phyloP scores from a whole-genome alignment of 2,329 filamentous ascomycete species.

The Alternaria triticina region DNA sequence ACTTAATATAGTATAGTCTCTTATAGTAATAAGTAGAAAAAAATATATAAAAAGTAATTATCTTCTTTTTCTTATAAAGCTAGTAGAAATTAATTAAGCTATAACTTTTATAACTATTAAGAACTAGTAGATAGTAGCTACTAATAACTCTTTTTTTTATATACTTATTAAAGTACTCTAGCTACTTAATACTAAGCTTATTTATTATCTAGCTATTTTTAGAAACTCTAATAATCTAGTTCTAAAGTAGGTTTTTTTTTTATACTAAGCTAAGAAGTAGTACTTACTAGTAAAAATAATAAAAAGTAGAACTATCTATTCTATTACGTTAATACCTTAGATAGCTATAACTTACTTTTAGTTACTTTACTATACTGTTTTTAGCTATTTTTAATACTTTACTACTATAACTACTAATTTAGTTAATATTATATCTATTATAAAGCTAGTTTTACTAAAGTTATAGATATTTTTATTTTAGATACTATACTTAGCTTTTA shows the following conservation, averaged over 20 bases:
- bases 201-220: background rate
- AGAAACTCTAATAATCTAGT: background rate
- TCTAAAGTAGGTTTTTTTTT: background rate
- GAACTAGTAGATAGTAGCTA: conserved; percentile 3
- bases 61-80: conserved; percentile 6
- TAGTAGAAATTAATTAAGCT: conserved; percentile 5
- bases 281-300: background rate
- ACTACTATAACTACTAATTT: background rate
- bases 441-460: background rate
- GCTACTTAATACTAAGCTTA: background rate
- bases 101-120: conserved; percentile 13
- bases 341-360: background rate
- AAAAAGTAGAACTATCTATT: background rate
- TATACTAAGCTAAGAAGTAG: background rate
- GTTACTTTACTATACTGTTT: background rate
- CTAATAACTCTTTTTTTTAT: background rate
- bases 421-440: background rate
- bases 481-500: background rate
- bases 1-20: background rate
- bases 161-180: conserved; percentile 7
- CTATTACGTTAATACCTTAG: background rate
- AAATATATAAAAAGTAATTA: conserved; percentile 1
- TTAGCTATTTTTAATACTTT: background rate
- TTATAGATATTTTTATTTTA: background rate
- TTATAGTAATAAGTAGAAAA: background rate